These are phyloP conservation scores for Acanthamoeba royreba DNA, from an alignment of 208 protist genomes.

Conservation along the genomic window DNA sequence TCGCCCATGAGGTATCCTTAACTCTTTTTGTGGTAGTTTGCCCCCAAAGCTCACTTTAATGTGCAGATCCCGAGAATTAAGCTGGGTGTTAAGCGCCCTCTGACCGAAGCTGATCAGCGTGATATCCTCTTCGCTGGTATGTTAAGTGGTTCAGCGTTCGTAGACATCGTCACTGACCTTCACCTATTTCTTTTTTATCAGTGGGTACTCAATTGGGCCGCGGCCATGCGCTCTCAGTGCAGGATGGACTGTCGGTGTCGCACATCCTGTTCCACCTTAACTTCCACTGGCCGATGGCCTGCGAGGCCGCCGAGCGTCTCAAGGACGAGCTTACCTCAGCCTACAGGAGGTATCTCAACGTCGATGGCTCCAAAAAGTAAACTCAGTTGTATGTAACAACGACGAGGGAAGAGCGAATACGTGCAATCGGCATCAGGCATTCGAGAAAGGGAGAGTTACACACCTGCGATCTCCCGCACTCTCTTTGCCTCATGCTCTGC, in stretches of 20 bases:
- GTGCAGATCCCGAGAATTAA: background rate
- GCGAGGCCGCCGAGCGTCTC: background rate
- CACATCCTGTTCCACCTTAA: conserved; percentile 28
- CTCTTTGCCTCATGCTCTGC: no score
- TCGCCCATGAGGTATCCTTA: background rate
- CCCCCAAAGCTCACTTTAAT: background rate
- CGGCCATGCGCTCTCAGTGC: background rate
- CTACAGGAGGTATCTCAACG: background rate
- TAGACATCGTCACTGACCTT: no score
- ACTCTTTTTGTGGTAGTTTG: background rate
- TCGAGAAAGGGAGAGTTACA: no score
- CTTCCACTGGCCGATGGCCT: background rate
- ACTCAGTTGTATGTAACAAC: no score
- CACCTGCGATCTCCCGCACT: no score
- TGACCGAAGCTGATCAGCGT: background rate
- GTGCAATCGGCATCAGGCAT: no score
- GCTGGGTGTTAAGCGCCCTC: background rate
- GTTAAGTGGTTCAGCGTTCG: no score
- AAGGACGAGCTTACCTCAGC: conserved; percentile 18
- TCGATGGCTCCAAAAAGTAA: background rate
- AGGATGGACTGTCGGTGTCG: background rate
- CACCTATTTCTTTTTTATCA: background rate
- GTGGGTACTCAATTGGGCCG: background rate
- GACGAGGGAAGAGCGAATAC: no score
- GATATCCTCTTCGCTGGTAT: background rate